A percentile compares a stretch with the other conserved stretches of the same genome.
Evolutionary conservation across 371 early-diverging fungal species (phyloP).

Genomic region (Rhizopus delemar): DNA sequence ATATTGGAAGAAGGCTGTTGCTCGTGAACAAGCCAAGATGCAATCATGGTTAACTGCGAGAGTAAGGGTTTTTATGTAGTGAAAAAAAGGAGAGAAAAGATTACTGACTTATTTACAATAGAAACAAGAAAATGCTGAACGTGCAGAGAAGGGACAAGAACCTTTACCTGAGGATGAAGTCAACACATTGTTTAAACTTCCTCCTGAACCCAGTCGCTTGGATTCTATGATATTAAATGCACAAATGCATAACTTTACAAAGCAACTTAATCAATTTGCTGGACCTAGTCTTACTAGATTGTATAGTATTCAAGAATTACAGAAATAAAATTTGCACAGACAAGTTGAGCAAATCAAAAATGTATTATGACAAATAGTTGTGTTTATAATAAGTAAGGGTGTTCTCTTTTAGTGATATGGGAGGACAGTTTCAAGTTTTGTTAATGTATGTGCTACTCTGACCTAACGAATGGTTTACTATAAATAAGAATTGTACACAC

Average conservation of each 20-base stretch:
- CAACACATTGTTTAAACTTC: conserved; percentile 65
- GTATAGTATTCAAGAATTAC: conserved; percentile 78
- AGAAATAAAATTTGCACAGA: conserved; percentile 51
- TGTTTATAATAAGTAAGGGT: no score
- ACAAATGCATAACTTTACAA: conserved; percentile 89
- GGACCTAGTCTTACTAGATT: conserved; percentile 87
- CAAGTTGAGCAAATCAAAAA: background rate
- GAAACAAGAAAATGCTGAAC: conserved; percentile 79
- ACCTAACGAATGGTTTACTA: no score
- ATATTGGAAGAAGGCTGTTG: conserved; percentile 90
- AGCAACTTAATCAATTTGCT: conserved; percentile 87
- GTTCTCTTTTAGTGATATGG: conserved; percentile 10
- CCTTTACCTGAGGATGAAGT: conserved; percentile 85
- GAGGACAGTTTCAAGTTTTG: conserved; percentile 10
- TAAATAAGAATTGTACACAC: no score
- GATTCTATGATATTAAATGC: conserved; percentile 85
- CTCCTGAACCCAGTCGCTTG: conserved; percentile 88
- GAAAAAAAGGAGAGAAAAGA: background rate
- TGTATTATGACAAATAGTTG: no score
- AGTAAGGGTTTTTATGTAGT: conserved; percentile 34
- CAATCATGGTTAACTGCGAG: conserved; percentile 63
- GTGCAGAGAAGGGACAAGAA: conserved; percentile 70
- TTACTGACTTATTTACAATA: conserved; percentile 20
- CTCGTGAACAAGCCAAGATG: conserved; percentile 81
- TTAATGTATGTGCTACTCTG: background rate